Base-by-base conservation (phyloP, 192 early-diverging fungal genomes). In the Mycoemilia scoparia region DNA sequence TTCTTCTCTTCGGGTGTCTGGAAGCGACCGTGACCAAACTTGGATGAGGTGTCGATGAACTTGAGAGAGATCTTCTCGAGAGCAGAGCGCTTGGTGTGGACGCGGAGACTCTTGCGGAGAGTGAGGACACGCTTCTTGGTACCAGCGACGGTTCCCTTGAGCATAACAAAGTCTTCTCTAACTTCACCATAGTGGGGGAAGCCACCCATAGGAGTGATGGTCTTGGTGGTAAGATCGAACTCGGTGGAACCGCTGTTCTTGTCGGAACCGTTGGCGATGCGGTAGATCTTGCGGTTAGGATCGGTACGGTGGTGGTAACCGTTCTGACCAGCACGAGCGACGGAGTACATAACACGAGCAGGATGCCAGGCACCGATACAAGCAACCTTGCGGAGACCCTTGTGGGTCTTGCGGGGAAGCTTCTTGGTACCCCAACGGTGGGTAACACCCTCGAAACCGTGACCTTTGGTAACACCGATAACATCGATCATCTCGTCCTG, bases 281-380 rank as follows among this genome's bases (percentile, higher is more conserved):
- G 84, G 81, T 96, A 99, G 75, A 99, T 92, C 82, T 99, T 99
- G 85, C 95, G 96, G 84, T 99, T 99, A 45, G 90, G 60, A 71
- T 99, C 95, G 45, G 91, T 96, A 81, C 95, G 91, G 77, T 96
- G 95, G 73, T 98, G 95, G 79, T 89, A 96, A 75, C 95, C 95
- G 70, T 87, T 70, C 76, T 98, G 95, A 89, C 95, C 95, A 52
- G 95, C 84, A 65, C 95, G 90, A 41, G 95, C 82, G 47, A 98
- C 91, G 39, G 95, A 87, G 85, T 76, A 95, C 87, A 88, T 91
- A 62, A 96, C 92, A 33, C 83, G 76, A 46, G 77, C 74, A 51
- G 86, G 84, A 75, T 95, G 87, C 86, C 86, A 98, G 30, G 87
- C 84, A 66, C 93, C 95, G 43, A 98, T 98, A 83, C 95, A 98